Conservation (phyloP, 1,284 basidiomycete species). For the Apiotrichum domesticum region DNA sequence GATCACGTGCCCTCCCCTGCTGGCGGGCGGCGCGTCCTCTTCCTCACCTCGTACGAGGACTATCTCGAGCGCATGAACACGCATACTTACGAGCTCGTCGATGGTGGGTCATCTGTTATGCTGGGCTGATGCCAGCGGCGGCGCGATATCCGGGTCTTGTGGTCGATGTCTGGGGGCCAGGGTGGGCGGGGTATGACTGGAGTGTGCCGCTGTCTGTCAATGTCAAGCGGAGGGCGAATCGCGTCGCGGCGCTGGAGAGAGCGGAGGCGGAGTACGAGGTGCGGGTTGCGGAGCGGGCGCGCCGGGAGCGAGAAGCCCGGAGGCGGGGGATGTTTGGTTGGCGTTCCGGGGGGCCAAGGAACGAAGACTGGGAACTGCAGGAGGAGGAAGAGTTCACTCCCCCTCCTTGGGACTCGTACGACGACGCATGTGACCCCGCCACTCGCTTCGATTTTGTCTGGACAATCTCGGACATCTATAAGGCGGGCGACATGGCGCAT, state of each 20-base stretch:
- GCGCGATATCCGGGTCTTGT: slow-evolving; percentile 40
- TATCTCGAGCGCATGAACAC: slow-evolving; percentile 47
- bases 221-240: slow-evolving; percentile 31
- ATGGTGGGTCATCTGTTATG: slow-evolving; percentile 18
- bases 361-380: no score
- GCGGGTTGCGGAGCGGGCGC: no score
- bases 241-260: slow-evolving; percentile 28
- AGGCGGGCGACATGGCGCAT: slow-evolving; percentile 33
- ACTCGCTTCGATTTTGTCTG: slow-evolving; percentile 39
- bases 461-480: slow-evolving; percentile 46
- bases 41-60: slow-evolving; percentile 44
- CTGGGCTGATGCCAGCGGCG: slow-evolving; percentile 23
- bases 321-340: no score
- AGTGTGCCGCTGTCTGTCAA: slow-evolving; percentile 37
- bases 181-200: slow-evolving; percentile 43
- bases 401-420: background rate
- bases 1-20: slow-evolving; percentile 28
- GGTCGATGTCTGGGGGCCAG: slow-evolving; percentile 46
- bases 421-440: slow-evolving; percentile 21
- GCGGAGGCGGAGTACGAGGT: slow-evolving; percentile 9
- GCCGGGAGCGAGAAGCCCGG: no score
- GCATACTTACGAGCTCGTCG: slow-evolving; percentile 45
- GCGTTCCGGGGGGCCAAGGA: background rate
- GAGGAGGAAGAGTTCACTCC: no score
- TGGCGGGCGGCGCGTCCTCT: slow-evolving; percentile 34